phyloP scores from a whole-genome alignment of 192 early-diverging fungal species.

The Coemansia sp. region DNA sequence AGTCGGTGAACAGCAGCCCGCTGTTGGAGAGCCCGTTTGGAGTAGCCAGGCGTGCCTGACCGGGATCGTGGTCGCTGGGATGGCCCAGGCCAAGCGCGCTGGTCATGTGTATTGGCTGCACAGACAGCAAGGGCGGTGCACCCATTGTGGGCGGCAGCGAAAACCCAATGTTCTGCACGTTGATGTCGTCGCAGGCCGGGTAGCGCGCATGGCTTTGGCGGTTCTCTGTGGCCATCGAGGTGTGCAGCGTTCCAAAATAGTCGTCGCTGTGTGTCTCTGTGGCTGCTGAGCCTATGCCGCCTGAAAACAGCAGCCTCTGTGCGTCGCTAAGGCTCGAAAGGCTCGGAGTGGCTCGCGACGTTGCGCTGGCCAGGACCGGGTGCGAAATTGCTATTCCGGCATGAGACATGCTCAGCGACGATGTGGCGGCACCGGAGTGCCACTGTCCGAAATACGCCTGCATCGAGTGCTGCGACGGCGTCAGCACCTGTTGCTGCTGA shows the following conservation, averaged over 20 bases:
- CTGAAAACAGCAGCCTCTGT: conserved; percentile 3
- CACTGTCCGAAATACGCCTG: conserved; percentile 12
- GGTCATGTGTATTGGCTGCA: background rate
- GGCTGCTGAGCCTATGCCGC: conserved; percentile 3
- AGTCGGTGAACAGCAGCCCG: conserved; percentile 11
- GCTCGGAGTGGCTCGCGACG: conserved; percentile 2
- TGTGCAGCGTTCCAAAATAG: conserved; percentile 11
- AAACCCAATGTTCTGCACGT: background rate
- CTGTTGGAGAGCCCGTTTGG: background rate
- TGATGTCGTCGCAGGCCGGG: background rate
- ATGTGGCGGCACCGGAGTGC: background rate
- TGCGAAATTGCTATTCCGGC: background rate
- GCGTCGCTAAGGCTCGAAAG: background rate
- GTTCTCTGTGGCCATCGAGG: background rate
- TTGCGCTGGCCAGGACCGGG: background rate
- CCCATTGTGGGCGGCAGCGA: conserved; percentile 13
- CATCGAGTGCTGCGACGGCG: conserved; percentile 5
- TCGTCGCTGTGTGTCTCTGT: conserved; percentile 6
- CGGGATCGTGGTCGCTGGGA: background rate
- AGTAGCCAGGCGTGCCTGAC: background rate
- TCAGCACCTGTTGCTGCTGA: background rate
- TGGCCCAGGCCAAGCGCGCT: background rate
- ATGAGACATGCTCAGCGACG: background rate
- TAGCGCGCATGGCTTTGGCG: background rate
- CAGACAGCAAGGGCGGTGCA: conserved; percentile 1